Base-by-base conservation (phyloP, 23 red algal genomes). In the Porphyridium purpureum region DNA sequence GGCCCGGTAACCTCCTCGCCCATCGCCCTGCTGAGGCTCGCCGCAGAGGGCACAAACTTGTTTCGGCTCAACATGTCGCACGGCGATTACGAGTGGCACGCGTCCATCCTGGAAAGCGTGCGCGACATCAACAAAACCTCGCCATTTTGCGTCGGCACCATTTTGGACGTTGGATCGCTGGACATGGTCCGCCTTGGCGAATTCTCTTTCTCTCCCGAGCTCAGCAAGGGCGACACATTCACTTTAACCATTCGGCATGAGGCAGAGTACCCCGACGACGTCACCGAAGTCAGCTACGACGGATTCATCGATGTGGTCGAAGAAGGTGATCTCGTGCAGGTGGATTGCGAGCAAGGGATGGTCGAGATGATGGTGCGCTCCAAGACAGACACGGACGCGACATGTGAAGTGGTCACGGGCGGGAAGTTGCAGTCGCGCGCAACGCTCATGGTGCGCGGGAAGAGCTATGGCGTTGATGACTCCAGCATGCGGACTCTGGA, bases 51-150 rank as follows among this genome's bases (percentile, higher is more conserved):
- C 2, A 95, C 85, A 78, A 83, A 95, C 66, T 60, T 95, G 25
- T 59, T 69, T 30, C 70, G 88, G 17, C 61, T 95, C 41, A 95
- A 95, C 72, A 82, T 95, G 33, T 70, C 59, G 24, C 88, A 95
- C 59, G 88, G 88, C 32, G 40, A 59, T 6, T 70, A 95, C 48
- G 46, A 81, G 23, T 82, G 75, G 32, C 88, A 95, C 41, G 81
- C 75, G 8, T 59, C 77, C 28, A 78, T 98, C 22, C 75, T 98
- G 21, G 72, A 62, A 22, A 47, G 68, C 32, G 56, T 98, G 22
- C 80, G 75, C 2, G 54, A 74, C 47, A 98, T 98, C 47, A 86
- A 86, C 29, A 63, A 66, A 14, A 72, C 69, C 33, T 77, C 80
- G 2, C 72, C 90, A 4, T 98, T 86, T 42, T 75, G 85, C 20